Evolutionary conservation across 495 filamentous ascomycete species (phyloP), one percentile per base, ranked within the genome.

Genomic region (Neurospora sp.): DNA sequence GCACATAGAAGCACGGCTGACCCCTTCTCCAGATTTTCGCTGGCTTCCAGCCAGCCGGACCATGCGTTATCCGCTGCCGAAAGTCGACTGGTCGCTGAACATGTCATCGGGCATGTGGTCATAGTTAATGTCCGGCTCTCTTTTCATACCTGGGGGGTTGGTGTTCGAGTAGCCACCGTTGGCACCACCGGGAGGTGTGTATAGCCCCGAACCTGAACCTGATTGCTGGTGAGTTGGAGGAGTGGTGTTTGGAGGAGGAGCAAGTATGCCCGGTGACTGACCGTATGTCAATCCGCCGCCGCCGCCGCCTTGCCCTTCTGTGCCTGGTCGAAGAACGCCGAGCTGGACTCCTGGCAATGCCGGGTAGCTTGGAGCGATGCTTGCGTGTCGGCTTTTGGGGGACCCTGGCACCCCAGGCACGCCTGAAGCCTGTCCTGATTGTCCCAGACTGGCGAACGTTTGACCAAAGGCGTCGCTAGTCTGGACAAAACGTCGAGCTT

Each of bases 401-500:
- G 77, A 77, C 20, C 59, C 39, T 27, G 72, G 27, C 16, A 71
- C 39, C 27, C 5, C 69, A 38, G 39, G 27, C 14, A 61, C 12
- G 53, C 14, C 53, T 31, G 53, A 31, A 61, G 53, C 27, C 22
- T 59, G 68, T 40, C 27, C 22, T 38, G 41, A 31, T 68, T 69
- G 73, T 46, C 70, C 75, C 38, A 77, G 74, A 42, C 75, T 68
- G n/a, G 75, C 69, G 38, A 84, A 74, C 16, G 71, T 5, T 66
- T 79, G 80, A 53, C 79, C 77, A 38, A 81, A 82, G 48, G 79
- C 78, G 68, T 77, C 77, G 0, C 77, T 74, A 20, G 79, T 80
- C 66, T 82, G 71, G 22, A 84, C 83, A 69, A 82, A 83, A 12
- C 76, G 75, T 70, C 79, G 80, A 9, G 84, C 84, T 75, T 84